Evolutionary conservation across 768 basidiomycete species (phyloP).

Genomic region (Serendipita indica): DNA sequence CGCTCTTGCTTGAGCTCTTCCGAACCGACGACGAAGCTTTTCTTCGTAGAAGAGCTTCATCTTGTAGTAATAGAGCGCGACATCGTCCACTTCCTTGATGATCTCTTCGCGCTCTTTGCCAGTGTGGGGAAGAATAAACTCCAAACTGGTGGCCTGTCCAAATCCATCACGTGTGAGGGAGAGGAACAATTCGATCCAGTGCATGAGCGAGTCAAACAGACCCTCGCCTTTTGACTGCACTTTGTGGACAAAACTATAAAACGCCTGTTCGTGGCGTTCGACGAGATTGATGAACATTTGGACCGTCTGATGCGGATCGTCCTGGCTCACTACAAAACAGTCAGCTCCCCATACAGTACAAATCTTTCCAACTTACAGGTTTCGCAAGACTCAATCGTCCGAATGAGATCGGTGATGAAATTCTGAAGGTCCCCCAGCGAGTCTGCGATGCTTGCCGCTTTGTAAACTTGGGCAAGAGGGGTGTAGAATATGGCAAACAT

Average conservation of each 20-base stretch:
- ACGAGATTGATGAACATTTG: slow-evolving; percentile 89
- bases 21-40: slow-evolving; percentile 77
- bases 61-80: slow-evolving; percentile 86
- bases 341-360: neutral
- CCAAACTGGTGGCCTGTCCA: slow-evolving; percentile 58
- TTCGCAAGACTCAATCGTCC: slow-evolving; percentile 83
- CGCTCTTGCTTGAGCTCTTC: slow-evolving; percentile 31
- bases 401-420: slow-evolving; percentile 89
- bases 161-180: slow-evolving; percentile 82
- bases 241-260: slow-evolving; percentile 96
- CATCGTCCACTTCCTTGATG: slow-evolving; percentile 72
- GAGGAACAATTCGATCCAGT: slow-evolving; percentile 92
- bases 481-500: slow-evolving; percentile 98
- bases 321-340: slow-evolving; percentile 47
- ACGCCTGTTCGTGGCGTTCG: slow-evolving; percentile 84
- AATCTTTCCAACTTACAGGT: slow-evolving; percentile 42
- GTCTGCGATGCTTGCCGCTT: slow-evolving; percentile 92
- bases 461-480: slow-evolving; percentile 91
- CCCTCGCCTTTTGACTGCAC: slow-evolving; percentile 94
- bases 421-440: slow-evolving; percentile 82
- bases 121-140: slow-evolving; percentile 75
- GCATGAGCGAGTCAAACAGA: slow-evolving; percentile 87
- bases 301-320: slow-evolving; percentile 73
- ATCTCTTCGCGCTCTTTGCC: slow-evolving; percentile 63
- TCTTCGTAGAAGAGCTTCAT: slow-evolving; percentile 87